Percentiles rank a stretch among this genome's conserved stretches.
Conservation (phyloP, 2,329 filamentous ascomycete species). For the Mycogone perniciosa region DNA sequence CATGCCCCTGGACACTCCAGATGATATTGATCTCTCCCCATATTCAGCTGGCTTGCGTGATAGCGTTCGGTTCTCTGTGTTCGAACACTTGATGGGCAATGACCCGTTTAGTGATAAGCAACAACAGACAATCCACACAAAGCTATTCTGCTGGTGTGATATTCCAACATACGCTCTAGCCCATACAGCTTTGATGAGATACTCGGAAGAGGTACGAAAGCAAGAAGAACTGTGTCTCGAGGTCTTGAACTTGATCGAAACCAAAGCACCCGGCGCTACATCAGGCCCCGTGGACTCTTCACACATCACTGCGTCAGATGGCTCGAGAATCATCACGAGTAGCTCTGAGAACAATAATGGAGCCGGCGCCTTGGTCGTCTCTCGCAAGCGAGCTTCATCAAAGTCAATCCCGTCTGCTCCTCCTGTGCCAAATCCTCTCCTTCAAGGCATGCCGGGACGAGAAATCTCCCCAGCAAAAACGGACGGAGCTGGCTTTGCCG, state of each 20-base stretch:
- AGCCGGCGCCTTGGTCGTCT: slow-evolving; percentile 7
- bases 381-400: slow-evolving; percentile 3
- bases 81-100: slow-evolving; percentile 27
- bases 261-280: too few species aligned
- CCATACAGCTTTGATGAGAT: slow-evolving; percentile 24
- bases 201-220: slow-evolving; percentile 30
- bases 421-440: slow-evolving; percentile 36
- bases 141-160: slow-evolving; percentile 28
- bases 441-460: slow-evolving; percentile 33
- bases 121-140: slow-evolving; percentile 23
- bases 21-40: slow-evolving; percentile 23
- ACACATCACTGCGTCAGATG: too few species aligned
- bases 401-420: slow-evolving; percentile 8
- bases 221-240: slow-evolving; percentile 25
- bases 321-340: slow-evolving; percentile 1
- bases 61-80: slow-evolving; percentile 30
- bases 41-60: slow-evolving; percentile 27
- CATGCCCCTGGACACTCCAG: slow-evolving; percentile 16
- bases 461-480: slow-evolving; percentile 34
- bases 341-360: slow-evolving; percentile 11
- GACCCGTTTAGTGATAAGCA: slow-evolving; percentile 16
- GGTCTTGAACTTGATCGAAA: slow-evolving; percentile 18
- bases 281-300: too few species aligned
- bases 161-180: slow-evolving; percentile 25
- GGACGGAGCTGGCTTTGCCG: slow-evolving; percentile 29